A percentile compares a stretch with the other conserved stretches of the same genome.
Evolutionary conservation across 805 yeast species (phyloP).

Genomic region (Myxozyma sirexii): DNA sequence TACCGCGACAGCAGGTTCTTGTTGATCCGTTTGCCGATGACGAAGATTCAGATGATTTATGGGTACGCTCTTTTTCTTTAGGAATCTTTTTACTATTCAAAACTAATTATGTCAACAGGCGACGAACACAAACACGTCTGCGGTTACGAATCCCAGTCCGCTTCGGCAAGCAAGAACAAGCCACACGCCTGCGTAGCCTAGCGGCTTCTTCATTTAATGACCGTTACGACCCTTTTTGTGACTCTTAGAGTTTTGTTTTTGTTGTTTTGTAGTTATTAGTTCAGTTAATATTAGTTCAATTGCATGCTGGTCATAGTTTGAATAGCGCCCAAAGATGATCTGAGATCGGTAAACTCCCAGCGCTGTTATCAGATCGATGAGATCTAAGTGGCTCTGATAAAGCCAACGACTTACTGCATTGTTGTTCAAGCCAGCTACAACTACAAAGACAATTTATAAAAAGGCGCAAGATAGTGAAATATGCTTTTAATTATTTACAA

Average conservation of each 20-base stretch:
- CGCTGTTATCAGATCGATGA: too few relatives aligned
- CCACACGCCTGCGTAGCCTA: not conserved
- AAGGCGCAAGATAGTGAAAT: too few relatives aligned
- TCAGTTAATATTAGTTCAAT: too few relatives aligned
- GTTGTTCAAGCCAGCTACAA: too few relatives aligned
- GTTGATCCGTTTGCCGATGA: constrained; percentile 13
- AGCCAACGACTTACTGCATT: too few relatives aligned
- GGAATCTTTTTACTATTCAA: not conserved
- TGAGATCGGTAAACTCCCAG: too few relatives aligned
- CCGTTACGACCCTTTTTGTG: too few relatives aligned
- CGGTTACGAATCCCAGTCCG: not conserved
- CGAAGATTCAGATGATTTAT: constrained; percentile 14
- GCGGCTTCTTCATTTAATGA: not conserved
- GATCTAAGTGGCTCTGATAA: too few relatives aligned
- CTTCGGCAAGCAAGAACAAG: not conserved
- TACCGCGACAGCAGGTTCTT: constrained; percentile 6
- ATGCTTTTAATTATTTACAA: not conserved
- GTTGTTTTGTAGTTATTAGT: too few relatives aligned
- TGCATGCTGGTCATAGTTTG: too few relatives aligned
- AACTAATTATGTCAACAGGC: not conserved
- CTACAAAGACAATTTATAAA: too few relatives aligned
- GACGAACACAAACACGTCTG: not conserved
- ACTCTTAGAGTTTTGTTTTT: not conserved
- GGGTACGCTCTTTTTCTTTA: constrained; percentile 3
- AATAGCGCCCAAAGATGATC: too few relatives aligned